Evolutionary conservation across 2,329 filamentous ascomycete species (phyloP).

Genomic region (Ceratocystis colombiana): DNA sequence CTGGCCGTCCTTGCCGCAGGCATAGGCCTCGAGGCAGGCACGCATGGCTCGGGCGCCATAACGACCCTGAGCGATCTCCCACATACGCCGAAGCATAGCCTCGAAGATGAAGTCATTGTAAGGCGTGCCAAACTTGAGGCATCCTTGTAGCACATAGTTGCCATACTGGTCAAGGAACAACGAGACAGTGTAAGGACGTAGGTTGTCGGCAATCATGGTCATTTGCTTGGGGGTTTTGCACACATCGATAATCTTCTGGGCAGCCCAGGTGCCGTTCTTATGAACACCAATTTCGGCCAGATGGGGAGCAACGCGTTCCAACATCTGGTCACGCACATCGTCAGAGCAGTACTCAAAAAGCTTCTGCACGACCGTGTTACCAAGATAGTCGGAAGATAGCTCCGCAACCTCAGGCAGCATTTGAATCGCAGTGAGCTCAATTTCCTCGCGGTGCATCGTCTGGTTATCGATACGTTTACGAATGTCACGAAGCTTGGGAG

Average conservation of each 20-base stretch:
- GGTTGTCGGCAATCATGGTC: conserved; percentile 68
- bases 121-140: conserved; percentile 78
- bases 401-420: conserved; percentile 98
- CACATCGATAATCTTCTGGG: conserved; percentile 97
- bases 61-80: conserved; percentile 84
- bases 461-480: conserved; percentile 97
- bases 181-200: conserved; percentile 77
- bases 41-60: conserved; percentile 95
- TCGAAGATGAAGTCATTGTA: conserved; percentile 97
- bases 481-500: conserved; percentile 88
- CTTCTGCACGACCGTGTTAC: conserved; percentile 99
- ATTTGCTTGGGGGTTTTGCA: conserved; percentile 78
- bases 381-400: conserved; percentile 87
- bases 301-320: conserved; percentile 76
- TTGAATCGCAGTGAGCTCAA: conserved; percentile 80
- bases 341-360: conserved; percentile 95
- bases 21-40: conserved; percentile 91
- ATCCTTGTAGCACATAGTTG: conserved; percentile 96
- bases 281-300: conserved; percentile 94
- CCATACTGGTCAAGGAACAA: conserved; percentile 96
- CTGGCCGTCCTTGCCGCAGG: conserved; percentile 90
- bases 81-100: conserved; percentile 86
- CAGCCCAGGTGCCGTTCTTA: conserved; percentile 99
- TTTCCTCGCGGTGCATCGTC: conserved; percentile 71
- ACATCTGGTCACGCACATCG: conserved; percentile 80